Conservation (phyloP, 352 stramenopile genomes). For the Phytophthora macrochlamydospora region DNA sequence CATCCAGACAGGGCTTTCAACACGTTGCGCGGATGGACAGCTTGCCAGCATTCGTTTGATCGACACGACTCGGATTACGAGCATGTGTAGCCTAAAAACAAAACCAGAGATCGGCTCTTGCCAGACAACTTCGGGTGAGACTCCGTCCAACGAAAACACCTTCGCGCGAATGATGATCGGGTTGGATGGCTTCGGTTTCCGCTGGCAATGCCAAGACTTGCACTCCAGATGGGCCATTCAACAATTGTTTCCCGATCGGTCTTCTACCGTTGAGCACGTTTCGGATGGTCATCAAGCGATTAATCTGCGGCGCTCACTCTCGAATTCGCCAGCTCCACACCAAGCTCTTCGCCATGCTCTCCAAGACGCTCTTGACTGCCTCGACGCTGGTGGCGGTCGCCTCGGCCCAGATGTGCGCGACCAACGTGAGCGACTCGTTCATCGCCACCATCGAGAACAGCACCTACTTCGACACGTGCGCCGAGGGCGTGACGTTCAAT, state of each 20-base stretch:
- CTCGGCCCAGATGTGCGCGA: constrained; percentile 38
- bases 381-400: constrained; percentile 28
- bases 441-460: constrained; percentile 51
- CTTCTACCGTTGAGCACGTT: not conserved
- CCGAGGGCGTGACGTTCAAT: constrained; percentile 51
- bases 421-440: constrained; percentile 38
- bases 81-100: no score
- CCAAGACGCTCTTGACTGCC: constrained; percentile 14
- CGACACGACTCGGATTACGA: no score
- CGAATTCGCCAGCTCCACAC: constrained; percentile 14
- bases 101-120: no score
- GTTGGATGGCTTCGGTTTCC: no score
- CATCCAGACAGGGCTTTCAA: no score
- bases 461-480: constrained; percentile 60
- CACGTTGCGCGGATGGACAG: no score
- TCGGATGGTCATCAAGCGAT: not conserved
- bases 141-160: no score
- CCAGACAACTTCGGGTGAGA: no score
- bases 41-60: no score
- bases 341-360: constrained; percentile 12
- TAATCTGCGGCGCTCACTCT: constrained; percentile 9
- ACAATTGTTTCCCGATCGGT: constrained; percentile 18
- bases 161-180: no score
- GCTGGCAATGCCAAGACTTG: no score
- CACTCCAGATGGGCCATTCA: constrained; percentile 9